These are phyloP conservation scores for Xylaria castorea DNA, from an alignment of 495 filamentous ascomycete species.

Conservation along the genomic window DNA sequence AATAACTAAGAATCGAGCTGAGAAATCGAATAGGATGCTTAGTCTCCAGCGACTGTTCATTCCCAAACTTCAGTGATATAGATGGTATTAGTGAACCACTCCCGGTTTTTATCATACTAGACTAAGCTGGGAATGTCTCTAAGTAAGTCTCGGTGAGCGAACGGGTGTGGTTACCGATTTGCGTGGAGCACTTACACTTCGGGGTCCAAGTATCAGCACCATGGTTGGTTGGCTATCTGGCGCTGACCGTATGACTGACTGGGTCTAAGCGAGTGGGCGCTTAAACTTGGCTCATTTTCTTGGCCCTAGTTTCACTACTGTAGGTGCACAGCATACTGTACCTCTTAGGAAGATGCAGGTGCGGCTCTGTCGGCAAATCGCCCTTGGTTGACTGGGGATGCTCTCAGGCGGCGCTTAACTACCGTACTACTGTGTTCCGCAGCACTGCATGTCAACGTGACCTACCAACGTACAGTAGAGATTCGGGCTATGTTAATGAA, in stretches of 20 bases:
- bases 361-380: conserved; percentile 17
- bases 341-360: background rate
- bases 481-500: background rate
- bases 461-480: background rate
- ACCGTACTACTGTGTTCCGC: background rate
- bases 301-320: background rate
- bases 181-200: background rate
- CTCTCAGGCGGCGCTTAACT: conserved; percentile 3
- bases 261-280: background rate
- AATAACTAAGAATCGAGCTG: no score
- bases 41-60: background rate
- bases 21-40: background rate
- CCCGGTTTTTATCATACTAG: background rate
- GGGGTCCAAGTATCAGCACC: no score
- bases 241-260: background rate
- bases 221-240: background rate
- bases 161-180: background rate
- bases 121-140: background rate
- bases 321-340: background rate
- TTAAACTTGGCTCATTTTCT: background rate
- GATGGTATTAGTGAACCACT: background rate
- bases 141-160: conserved; percentile 1
- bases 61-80: background rate
- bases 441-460: background rate
- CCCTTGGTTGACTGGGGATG: background rate